phyloP scores from a whole-genome alignment of 768 basidiomycete genomes.

The Amanita brunnescens region DNA sequence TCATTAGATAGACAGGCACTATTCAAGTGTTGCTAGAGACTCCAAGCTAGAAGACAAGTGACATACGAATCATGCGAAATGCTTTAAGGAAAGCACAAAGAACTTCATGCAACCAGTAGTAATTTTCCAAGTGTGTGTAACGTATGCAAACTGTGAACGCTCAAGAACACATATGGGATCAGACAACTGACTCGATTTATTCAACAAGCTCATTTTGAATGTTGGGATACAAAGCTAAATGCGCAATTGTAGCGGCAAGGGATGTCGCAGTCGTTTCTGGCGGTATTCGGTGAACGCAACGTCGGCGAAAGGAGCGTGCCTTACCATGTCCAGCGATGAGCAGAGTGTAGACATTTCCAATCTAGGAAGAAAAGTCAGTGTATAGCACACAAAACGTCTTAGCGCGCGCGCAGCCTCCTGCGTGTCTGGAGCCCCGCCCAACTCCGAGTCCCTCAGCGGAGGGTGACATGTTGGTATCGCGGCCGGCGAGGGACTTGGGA shows the following conservation, averaged over 20 bases:
- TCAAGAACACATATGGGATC: constrained; percentile 20
- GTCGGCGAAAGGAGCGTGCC: background rate
- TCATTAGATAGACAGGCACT: constrained; percentile 33
- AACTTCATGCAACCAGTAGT: constrained; percentile 32
- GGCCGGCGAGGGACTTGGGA: too few species aligned
- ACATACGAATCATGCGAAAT: constrained; percentile 37
- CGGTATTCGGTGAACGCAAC: background rate
- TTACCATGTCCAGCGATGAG: constrained; percentile 53
- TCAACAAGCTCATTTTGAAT: constrained; percentile 40
- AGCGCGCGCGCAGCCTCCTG: too few species aligned
- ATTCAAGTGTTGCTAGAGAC: background rate
- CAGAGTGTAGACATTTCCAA: constrained; percentile 43
- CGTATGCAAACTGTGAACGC: background rate
- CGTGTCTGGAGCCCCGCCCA: too few species aligned
- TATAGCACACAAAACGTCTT: too few species aligned
- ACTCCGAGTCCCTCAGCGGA: too few species aligned
- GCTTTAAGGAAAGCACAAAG: constrained; percentile 35
- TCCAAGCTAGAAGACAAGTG: background rate
- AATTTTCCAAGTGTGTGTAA: constrained; percentile 25
- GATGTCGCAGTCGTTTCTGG: constrained; percentile 44
- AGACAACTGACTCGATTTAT: constrained; percentile 31
- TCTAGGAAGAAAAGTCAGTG: constrained; percentile 19
- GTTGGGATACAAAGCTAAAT: constrained; percentile 35
- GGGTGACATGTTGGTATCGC: too few species aligned
- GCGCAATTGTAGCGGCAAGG: constrained; percentile 37